Evolutionary conservation across 768 basidiomycete genomes (phyloP), one percentile per base, ranked within the genome.

Genomic region (Cytidiella melzeri): DNA sequence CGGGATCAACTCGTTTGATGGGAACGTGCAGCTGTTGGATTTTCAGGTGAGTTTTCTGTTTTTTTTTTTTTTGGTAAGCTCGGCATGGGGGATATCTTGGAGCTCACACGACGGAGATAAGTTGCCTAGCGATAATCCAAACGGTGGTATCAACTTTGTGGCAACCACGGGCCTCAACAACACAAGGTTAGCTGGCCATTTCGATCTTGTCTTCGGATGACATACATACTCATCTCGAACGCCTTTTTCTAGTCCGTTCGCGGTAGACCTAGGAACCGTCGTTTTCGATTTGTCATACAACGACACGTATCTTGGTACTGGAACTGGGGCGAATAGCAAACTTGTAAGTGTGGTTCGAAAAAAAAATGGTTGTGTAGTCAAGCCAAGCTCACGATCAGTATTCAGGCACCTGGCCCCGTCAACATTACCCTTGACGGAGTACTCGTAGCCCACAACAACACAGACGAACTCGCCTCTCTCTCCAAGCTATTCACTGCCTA

Each of bases 401-500:
- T 43, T 20, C 36, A 83, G 81, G 60, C 58, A 9, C 76, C 76
- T 5, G 80, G 80, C 13, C 53, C 63, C 18, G 87, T 86, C 59
- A 69, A 71, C 37, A 77, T 87, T 52, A 75, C 75, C 2, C 73
- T 88, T 46, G 64, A 58, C 11, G 86, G 86, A 11, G 66, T 70
- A 20, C 69, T 88, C 36, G 57, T 80, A 37, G 75, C 70, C 4
- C 82, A 87, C 48, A 73, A 70, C 11, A 66, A 66, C 20, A 51
- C 73, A 9, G 59, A 64, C 5, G 66, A 74, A 40, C 72, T 87
- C 36, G 68, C 64, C 3, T 56, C 60, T n/a, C 67, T 86, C 41
- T 82, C 82, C 5, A 61, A 76, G 46, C 67, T 88, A 37, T 88
- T 88, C 64, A 84, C 83, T 13, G 76, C 78, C 41, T 87, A 85